Base-by-base conservation (phyloP, 306 rosid genomes). In the Acacia confusa region DNA sequence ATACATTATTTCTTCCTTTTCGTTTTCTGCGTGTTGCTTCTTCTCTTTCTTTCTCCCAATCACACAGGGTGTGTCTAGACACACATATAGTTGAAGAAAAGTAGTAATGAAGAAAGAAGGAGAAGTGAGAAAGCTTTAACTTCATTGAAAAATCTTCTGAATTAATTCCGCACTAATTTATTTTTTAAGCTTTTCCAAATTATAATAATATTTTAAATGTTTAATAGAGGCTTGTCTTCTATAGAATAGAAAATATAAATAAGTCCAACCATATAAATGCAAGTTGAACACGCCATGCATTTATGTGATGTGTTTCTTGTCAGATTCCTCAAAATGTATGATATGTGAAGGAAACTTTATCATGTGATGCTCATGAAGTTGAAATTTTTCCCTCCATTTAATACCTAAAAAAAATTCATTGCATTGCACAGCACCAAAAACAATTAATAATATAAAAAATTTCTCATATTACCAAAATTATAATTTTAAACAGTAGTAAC, bases 401-500 rank as follows among this genome's bases (percentile, higher is more conserved):
- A 25, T 22, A 3, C 66, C 66, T 3, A 24, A 60, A 11, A 60
- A 58, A 60, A 24, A 24, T 11, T 11, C 30, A 60, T 24, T 60
- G 66, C 19, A 60, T 11, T 60, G 79, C 71, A 72, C 71, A 69
- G 75, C 78, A 52, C 77, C 19, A 77, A 77, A 41, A 77, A 63
- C 4, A 53, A 67, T 25, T 17, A 50, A 53, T 53, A 20, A 53
- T 20, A 30, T 66, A 78, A 47, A 78, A 80, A 63, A 43, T 79
- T 19, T 53, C 48, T 81, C 72, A 74, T 85, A 79, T 45, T 45
- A 45, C 82, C 75, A 74, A 68, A 74, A 55, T 67, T 40, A 70
- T 20, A 76, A 47, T 47, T 80, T 53, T 77, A 72, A 91, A 69
- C 83, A 1, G 30, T 28, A 77, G 84, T 40, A 74, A 48, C 28